A percentile compares a stretch with the other conserved stretches of the same genome.
phyloP scores from a whole-genome alignment of 371 early-diverging fungal genomes.

The Fennellomyces sp. region DNA sequence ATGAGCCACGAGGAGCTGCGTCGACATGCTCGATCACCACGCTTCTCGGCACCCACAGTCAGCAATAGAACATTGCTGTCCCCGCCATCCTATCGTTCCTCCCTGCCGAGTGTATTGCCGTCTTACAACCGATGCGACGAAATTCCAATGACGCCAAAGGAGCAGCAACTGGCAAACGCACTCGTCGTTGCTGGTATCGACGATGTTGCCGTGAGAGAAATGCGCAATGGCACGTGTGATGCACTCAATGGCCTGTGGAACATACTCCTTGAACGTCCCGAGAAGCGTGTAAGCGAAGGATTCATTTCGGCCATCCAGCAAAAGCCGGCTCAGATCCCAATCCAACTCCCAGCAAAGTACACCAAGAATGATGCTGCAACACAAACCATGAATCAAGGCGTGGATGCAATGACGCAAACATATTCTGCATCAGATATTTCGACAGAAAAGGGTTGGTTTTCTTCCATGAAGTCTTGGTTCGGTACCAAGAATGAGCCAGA shows the following conservation, averaged over 20 bases:
- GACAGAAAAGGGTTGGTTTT: constrained; percentile 29
- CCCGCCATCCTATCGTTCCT: constrained; percentile 19
- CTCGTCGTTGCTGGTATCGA: constrained; percentile 70
- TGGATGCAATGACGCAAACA: constrained; percentile 11
- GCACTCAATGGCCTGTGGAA: constrained; percentile 74
- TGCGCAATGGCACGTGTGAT: constrained; percentile 68
- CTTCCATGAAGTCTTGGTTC: constrained; percentile 51
- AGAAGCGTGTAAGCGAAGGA: not conserved
- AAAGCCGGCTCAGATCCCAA: not conserved
- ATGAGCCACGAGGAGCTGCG: constrained; percentile 1
- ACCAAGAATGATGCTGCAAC: not conserved
- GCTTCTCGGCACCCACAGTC: constrained; percentile 35
- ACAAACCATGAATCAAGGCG: not conserved
- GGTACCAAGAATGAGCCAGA: constrained; percentile 15
- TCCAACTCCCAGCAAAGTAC: not conserved
- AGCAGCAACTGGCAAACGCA: constrained; percentile 50
- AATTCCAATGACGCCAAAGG: constrained; percentile 36
- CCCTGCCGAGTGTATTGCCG: constrained; percentile 12
- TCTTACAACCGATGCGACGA: constrained; percentile 19
- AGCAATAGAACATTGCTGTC: constrained; percentile 17
- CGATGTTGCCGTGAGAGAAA: constrained; percentile 57
- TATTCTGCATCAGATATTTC: not conserved
- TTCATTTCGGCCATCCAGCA: constrained; percentile 7
- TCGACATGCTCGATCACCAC: constrained; percentile 24
- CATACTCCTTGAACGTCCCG: constrained; percentile 50